These are phyloP conservation scores for Cubamyces lactineus DNA, from an alignment of 768 basidiomycete species.

Conservation along the genomic window DNA sequence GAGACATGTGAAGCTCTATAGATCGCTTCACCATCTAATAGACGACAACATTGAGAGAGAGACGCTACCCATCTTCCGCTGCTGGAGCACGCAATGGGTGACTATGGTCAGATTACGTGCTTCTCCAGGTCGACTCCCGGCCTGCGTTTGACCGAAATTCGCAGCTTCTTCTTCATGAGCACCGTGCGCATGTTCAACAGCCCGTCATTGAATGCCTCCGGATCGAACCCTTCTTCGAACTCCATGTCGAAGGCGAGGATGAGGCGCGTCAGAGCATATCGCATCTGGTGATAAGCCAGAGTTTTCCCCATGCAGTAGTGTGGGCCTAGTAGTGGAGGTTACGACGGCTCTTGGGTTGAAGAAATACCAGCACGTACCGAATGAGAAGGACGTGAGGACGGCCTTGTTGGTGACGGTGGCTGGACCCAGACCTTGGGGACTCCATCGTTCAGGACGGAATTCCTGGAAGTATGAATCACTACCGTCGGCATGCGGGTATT, in stretches of 20 bases:
- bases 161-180: slow-evolving; percentile 33
- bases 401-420: slow-evolving; percentile 31
- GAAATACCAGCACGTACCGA: slow-evolving; percentile 21
- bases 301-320: slow-evolving; percentile 38
- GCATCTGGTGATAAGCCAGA: slow-evolving; percentile 38
- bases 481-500: not conserved
- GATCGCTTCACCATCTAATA: too few species aligned
- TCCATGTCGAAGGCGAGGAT: slow-evolving; percentile 36
- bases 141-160: not conserved
- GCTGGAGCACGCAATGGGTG: not conserved
- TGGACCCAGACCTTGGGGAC: slow-evolving; percentile 36
- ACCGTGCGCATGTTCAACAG: slow-evolving; percentile 38
- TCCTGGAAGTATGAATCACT: not conserved
- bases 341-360: not conserved
- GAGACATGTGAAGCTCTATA: too few species aligned
- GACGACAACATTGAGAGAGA: too few species aligned
- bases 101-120: not conserved
- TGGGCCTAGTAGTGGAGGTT: slow-evolving; percentile 29
- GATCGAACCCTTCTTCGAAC: slow-evolving; percentile 34
- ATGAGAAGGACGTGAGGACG: slow-evolving; percentile 34
- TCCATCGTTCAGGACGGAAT: slow-evolving; percentile 40
- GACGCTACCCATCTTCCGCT: too few species aligned
- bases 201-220: slow-evolving; percentile 30
- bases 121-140: slow-evolving; percentile 9
- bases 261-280: slow-evolving; percentile 31